phyloP scores from a whole-genome alignment of 441 rosid species.

The Gossypium davidsonii region DNA sequence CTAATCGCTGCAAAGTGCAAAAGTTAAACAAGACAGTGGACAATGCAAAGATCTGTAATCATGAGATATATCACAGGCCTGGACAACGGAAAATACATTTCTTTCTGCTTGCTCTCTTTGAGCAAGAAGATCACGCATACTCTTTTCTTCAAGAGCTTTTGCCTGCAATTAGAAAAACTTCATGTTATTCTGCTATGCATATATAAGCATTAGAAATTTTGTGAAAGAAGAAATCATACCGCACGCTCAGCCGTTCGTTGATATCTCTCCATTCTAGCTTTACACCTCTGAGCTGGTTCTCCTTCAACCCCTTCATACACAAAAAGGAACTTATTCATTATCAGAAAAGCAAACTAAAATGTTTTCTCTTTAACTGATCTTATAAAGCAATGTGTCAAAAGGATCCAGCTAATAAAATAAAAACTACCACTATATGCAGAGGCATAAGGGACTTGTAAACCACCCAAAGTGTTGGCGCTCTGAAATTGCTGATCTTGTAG shows the following conservation, averaged over 20 bases:
- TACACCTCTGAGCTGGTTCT: slow-evolving; percentile 92
- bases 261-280: slow-evolving; percentile 85
- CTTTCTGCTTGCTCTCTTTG: slow-evolving; percentile 92
- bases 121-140: slow-evolving; percentile 82
- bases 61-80: slow-evolving; percentile 6
- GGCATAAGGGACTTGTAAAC: slow-evolving; percentile 43
- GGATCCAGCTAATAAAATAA: background rate
- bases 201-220: background rate
- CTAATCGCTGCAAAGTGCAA: slow-evolving; percentile 53
- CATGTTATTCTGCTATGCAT: background rate
- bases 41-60: slow-evolving; percentile 1
- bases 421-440: slow-evolving; percentile 40
- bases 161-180: slow-evolving; percentile 44
- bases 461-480: slow-evolving; percentile 35
- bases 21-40: slow-evolving; percentile 8
- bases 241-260: slow-evolving; percentile 89
- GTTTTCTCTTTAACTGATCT: background rate
- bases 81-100: slow-evolving; percentile 34
- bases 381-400: background rate
- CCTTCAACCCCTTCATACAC: slow-evolving; percentile 47
- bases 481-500: slow-evolving; percentile 43
- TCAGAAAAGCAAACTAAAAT: background rate
- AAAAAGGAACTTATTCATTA: slow-evolving; percentile 15
- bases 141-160: slow-evolving; percentile 93
- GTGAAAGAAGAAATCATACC: slow-evolving; percentile 30